These are phyloP conservation scores for Ophiobolus disseminans DNA, from an alignment of 2,329 filamentous ascomycete genomes.

Conservation along the genomic window DNA sequence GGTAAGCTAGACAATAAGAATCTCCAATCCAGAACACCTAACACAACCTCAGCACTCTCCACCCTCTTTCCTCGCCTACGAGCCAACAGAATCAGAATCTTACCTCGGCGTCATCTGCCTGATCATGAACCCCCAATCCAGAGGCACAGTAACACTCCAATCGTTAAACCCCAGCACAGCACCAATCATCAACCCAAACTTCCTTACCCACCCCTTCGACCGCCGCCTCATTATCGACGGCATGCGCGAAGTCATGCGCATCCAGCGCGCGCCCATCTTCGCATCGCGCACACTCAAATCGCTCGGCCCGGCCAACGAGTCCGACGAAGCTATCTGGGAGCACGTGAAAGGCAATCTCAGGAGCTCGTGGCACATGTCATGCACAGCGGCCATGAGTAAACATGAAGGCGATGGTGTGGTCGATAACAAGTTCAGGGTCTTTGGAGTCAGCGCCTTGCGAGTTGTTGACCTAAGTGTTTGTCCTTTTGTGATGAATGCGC, in stretches of 20 bases:
- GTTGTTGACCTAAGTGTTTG: conserved; percentile 46
- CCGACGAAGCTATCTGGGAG: conserved; percentile 56
- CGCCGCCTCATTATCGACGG: conserved; percentile 28
- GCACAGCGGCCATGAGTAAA: conserved; percentile 15
- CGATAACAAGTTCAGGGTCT: conserved; percentile 52
- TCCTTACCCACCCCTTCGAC: conserved; percentile 61
- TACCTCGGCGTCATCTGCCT: conserved; percentile 35
- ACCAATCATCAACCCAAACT: conserved; percentile 59
- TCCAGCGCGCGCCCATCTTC: conserved; percentile 31
- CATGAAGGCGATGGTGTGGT: conserved; percentile 58
- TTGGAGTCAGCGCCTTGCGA: conserved; percentile 58
- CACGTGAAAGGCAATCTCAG: conserved; percentile 18
- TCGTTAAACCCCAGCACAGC: conserved; percentile 58
- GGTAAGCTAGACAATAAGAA: not conserved
- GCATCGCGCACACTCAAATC: conserved; percentile 50
- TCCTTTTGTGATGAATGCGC: conserved; percentile 55
- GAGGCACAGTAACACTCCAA: conserved; percentile 60
- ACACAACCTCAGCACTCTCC: conserved; percentile 1
- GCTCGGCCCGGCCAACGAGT: conserved; percentile 50
- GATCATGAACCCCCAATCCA: conserved; percentile 57
- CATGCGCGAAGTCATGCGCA: conserved; percentile 53
- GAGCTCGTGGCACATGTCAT: conserved; percentile 36
- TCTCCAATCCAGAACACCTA: not conserved
- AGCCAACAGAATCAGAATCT: not conserved
- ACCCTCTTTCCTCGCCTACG: conserved; percentile 2